Evolutionary conservation across 2,329 filamentous ascomycete species (phyloP), one percentile per base, ranked within the genome.

Genomic region (Sarocladiaceae sp.): DNA sequence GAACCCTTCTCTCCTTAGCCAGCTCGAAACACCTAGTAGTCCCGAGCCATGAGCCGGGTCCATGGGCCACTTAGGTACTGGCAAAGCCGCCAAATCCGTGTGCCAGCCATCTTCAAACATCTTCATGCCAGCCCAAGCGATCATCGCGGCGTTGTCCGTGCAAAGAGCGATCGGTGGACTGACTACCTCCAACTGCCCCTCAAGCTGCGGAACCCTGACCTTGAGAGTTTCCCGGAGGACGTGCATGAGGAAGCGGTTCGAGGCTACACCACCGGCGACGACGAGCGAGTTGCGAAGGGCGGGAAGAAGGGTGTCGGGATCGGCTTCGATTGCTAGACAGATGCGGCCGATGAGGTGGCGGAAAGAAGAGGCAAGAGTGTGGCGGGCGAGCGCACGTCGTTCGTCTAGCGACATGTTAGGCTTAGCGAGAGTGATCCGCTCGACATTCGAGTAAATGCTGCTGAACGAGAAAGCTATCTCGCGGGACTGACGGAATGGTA

Each of bases 111-210:
- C 82, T 66, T 88, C 79, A 63, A 81, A 97, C 92, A 99, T 97
- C 70, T 97, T 92, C 58, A 92, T 79, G 0, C 87, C 94, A 1
- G 92, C 78, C 93, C 94, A 97, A 1, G 87, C 93, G 65, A 97
- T 92, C 94, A 99, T 99, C 46, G 91, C 90, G 12, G 94, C 94
- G 68, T 99, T 97, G 63, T 99, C 94, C 0, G 90, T 97, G 64
- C 94, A 97, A 51, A 93, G 76, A 37, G 77, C 74, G 10, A 81
- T 69, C 2, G 91, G 91, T n/a, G 94, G 93, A 52, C 87, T 88
- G 26, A 86, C 70, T 7, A 97, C 67, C 11, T 76, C 60, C 25
- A 95, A 25, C 37, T 33, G 10, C 15, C 33, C 37, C 22, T 40
- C 66, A 57, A 82, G 60, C 0, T 64, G 63, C 62, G 83, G 86